Evolutionary conservation across 768 basidiomycete species (phyloP).

Genomic region (Tylopilus balloui): DNA sequence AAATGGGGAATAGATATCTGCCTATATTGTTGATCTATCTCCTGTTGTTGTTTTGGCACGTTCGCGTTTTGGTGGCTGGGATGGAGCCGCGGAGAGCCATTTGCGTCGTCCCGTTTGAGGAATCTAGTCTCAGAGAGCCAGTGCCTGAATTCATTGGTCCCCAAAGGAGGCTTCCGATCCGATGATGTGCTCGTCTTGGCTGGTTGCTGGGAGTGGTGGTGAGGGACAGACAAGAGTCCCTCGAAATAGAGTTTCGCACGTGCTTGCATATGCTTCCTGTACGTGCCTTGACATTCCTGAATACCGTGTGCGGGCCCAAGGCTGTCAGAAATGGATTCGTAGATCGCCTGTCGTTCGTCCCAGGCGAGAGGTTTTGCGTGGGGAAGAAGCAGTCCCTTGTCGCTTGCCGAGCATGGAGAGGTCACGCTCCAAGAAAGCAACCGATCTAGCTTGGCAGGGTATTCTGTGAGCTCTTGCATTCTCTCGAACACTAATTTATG

Average conservation of each 20-base stretch:
- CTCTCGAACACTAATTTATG: slow-evolving; percentile 25
- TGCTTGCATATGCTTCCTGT: slow-evolving; percentile 48
- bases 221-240: slow-evolving; percentile 28
- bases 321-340: slow-evolving; percentile 46
- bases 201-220: slow-evolving; percentile 9
- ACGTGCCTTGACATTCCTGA: slow-evolving; percentile 49
- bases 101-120: slow-evolving; percentile 19
- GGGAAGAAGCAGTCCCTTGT: slow-evolving; percentile 13
- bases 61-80: slow-evolving; percentile 12
- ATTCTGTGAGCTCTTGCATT: slow-evolving; percentile 22
- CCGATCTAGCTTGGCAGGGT: slow-evolving; percentile 11
- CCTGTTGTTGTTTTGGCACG: slow-evolving; percentile 11
- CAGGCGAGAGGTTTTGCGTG: slow-evolving; percentile 33
- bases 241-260: slow-evolving; percentile 46
- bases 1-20: slow-evolving; percentile 8
- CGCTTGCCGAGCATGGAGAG: slow-evolving; percentile 21
- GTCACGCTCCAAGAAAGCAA: slow-evolving; percentile 11
- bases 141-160: slow-evolving; percentile 27
- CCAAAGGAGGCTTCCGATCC: slow-evolving; percentile 14
- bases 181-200: slow-evolving; percentile 3
- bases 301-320: slow-evolving; percentile 45
- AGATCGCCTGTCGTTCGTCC: slow-evolving; percentile 48
- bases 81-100: slow-evolving; percentile 11
- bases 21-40: slow-evolving; percentile 2
- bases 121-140: slow-evolving; percentile 30